Base-by-base conservation (phyloP, 176 grass and related monocot species). In the Pontederia paniculata region DNA sequence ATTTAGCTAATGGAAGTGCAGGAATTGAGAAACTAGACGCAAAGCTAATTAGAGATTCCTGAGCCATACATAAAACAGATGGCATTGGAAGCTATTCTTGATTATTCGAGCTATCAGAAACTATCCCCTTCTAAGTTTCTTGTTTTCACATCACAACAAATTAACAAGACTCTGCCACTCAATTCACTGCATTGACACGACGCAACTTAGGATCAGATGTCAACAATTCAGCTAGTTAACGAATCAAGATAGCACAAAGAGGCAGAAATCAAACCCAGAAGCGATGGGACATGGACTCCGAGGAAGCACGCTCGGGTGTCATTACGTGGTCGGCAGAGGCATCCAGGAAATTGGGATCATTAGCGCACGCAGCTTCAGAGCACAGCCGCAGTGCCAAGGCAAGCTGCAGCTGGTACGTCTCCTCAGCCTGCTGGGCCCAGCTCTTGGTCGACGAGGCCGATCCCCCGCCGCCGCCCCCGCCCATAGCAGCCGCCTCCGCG, bases 391-490 rank as follows among this genome's bases (percentile, higher is more conserved):
- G 83, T 15, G 93, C 93, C 48, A 98, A 80, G 3, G 86, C 83
- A 13, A 90, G 86, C 77, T 98, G 93, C 45, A 98, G 78, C 60
- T 91, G 93, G 80, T 98, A 98, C 31, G 93, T 91, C 69, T 97
- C 93, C 80, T 90, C 86, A 2, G 86, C 93, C 83, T 98, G 93
- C 79, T 90, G 93, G 20, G 93, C 86, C 93, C 93, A 91, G 80
- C 86, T 98, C 80, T 91, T 91, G 68, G 69, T 59, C 44, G 77
- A 41, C n/a, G 84, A 80, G 5, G 86, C 71, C 43, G 71, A 70
- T 51, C 74, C 45, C 21, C 42, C 52, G 0, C 15, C 23, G 54
- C 52, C 64, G 25, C 53, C 47, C 15, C 72, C 62, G 22, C 2
- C 61, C 10, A 9, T 44, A 12, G 43, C 18, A 20, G 43, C 60